Percentiles rank a stretch among this genome's conserved stretches.
Conservation (phyloP, 1,284 basidiomycete species). For the Vanrija sp. region DNA sequence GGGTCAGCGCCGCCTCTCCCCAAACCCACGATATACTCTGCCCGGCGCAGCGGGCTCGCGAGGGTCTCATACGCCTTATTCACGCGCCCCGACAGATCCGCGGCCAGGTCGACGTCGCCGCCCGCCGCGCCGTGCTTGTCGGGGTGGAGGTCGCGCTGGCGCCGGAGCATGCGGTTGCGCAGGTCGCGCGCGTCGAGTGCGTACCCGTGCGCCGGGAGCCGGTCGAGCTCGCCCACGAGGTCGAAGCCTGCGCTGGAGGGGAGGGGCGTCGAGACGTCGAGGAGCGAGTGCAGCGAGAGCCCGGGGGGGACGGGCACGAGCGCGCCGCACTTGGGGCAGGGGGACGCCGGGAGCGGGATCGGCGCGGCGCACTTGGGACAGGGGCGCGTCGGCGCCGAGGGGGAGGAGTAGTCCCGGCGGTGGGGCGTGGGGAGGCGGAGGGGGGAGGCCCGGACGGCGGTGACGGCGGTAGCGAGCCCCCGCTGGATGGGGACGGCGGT, state of each 20-base stretch:
- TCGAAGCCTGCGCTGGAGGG: constrained; percentile 18
- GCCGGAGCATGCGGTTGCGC: constrained; percentile 31
- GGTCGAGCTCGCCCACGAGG: constrained; percentile 26
- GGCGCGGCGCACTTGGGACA: constrained; percentile 32
- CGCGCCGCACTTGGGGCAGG: constrained; percentile 37
- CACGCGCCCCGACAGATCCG: constrained; percentile 36
- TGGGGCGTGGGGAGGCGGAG: background rate
- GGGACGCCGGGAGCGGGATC: constrained; percentile 34
- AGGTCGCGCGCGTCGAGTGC: constrained; percentile 35
- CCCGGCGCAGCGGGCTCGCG: constrained; percentile 39
- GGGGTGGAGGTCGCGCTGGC: constrained; percentile 45
- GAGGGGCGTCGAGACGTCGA: constrained; percentile 31
- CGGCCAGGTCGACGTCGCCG: constrained; percentile 28
- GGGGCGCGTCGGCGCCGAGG: constrained; percentile 17
- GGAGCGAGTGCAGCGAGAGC: constrained; percentile 40
- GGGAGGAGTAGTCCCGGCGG: no score
- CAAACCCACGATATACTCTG: constrained; percentile 47
- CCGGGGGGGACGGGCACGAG: constrained; percentile 37
- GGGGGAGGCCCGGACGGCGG: no score
- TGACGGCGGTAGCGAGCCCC: no score
- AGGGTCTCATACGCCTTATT: constrained; percentile 47
- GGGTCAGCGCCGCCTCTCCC: background rate
- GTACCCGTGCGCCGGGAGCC: constrained; percentile 36
- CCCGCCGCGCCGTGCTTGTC: constrained; percentile 34
- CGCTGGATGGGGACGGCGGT: no score